Evolutionary conservation across 352 stramenopile species (phyloP).

Genomic region (Phytophthora pistaciae): DNA sequence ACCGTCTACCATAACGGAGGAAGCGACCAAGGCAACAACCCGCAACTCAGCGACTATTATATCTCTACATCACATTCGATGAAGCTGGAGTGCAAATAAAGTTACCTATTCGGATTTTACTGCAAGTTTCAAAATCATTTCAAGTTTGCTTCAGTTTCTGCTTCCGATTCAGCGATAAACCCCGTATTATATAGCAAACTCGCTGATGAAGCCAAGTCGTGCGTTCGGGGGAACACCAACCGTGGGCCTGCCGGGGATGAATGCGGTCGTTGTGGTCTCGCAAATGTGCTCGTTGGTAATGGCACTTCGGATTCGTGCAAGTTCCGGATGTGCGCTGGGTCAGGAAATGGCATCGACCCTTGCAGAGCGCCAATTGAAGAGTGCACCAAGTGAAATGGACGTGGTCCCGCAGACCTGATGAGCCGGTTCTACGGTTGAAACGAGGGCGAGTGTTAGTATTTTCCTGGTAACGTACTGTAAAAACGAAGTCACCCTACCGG

Average conservation of each 20-base stretch:
- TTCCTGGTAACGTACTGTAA: neutral
- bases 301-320: constrained; percentile 9
- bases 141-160: neutral
- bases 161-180: constrained; percentile 5
- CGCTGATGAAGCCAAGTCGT: constrained; percentile 34
- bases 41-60: too few relatives aligned
- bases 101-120: too few relatives aligned
- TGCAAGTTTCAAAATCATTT: neutral
- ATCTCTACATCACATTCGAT: too few relatives aligned
- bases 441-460: neutral
- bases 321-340: constrained; percentile 3
- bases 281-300: neutral
- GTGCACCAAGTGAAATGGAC: constrained; percentile 51
- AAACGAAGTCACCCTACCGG: constrained; percentile 38
- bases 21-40: too few relatives aligned
- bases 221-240: constrained; percentile 33
- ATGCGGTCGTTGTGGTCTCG: constrained; percentile 39
- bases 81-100: too few relatives aligned
- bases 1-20: too few relatives aligned
- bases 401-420: constrained; percentile 49
- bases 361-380: constrained; percentile 32
- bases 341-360: constrained; percentile 27
- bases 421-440: constrained; percentile 45
- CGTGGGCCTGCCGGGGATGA: constrained; percentile 55
- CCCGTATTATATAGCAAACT: constrained; percentile 5